Conservation (phyloP, 148 eudicot genomes). For the Cornus florida region DNA sequence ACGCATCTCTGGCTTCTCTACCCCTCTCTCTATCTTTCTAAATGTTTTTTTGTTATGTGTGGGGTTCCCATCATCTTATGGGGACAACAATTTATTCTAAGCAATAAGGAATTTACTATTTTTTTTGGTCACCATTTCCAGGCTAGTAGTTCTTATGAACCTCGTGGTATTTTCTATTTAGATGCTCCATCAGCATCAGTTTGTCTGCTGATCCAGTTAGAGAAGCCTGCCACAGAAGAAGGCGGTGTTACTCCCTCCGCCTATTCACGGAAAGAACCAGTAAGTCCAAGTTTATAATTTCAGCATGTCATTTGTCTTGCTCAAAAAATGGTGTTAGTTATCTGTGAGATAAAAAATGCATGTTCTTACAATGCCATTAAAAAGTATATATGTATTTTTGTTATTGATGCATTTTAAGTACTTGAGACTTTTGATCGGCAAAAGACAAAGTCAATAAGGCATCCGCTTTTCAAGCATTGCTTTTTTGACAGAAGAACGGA, state of each 20-base stretch:
- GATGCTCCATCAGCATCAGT: conserved; percentile 98
- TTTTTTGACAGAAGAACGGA: too few species aligned
- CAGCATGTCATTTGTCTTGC: conserved; percentile 6
- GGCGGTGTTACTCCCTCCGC: conserved; percentile 94
- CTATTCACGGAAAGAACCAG: conserved; percentile 98
- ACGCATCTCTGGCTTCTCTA: not conserved
- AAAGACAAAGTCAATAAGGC: too few species aligned
- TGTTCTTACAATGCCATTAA: not conserved
- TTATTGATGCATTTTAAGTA: not conserved
- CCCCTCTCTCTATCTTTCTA: not conserved
- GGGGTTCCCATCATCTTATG: not conserved
- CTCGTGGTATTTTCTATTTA: conserved; percentile 81
- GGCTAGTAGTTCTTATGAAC: conserved; percentile 64
- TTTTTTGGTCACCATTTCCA: conserved; percentile 25
- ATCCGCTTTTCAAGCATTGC: too few species aligned
- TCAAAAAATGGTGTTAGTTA: not conserved
- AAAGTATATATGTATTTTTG: not conserved
- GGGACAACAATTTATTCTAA: not conserved
- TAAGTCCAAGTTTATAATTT: conserved; percentile 28
- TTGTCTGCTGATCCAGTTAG: conserved; percentile 89
- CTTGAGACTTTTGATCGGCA: too few species aligned
- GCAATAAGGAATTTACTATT: conserved; percentile 4
- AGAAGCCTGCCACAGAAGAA: conserved; percentile 97
- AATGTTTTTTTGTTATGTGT: conserved; percentile 6
- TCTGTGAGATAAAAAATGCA: not conserved